These are phyloP conservation scores for Lasiosphaeria miniovina DNA, from an alignment of 495 filamentous ascomycete genomes.

Conservation along the genomic window DNA sequence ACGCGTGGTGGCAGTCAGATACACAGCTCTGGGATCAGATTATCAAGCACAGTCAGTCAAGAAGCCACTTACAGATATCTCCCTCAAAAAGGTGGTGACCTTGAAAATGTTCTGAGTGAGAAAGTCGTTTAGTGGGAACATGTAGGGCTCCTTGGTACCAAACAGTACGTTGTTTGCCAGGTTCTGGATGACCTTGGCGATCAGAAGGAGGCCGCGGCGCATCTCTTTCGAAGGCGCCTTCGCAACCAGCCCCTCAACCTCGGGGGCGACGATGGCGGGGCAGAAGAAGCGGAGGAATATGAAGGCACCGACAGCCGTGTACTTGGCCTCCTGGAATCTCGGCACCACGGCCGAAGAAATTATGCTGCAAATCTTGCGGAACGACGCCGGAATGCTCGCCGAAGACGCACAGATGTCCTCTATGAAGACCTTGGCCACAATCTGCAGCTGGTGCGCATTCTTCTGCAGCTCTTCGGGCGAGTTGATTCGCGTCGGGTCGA, in stretches of 20 bases:
- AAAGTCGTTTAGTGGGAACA: conserved; percentile 65
- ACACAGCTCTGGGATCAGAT: not conserved
- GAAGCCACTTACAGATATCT: conserved; percentile 53
- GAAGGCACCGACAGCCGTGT: conserved; percentile 66
- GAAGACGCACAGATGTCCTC: conserved; percentile 62
- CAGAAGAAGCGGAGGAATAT: conserved; percentile 70
- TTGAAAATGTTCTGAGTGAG: conserved; percentile 60
- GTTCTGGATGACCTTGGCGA: conserved; percentile 67
- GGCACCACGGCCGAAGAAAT: conserved; percentile 56
- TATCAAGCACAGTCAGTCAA: not conserved
- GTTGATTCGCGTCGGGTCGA: conserved; percentile 56
- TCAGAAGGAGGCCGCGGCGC: conserved; percentile 61
- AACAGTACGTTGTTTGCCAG: conserved; percentile 68
- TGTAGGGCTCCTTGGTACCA: conserved; percentile 67
- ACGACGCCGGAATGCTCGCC: conserved; percentile 56
- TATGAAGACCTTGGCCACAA: conserved; percentile 63
- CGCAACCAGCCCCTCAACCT: conserved; percentile 59
- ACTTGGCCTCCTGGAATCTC: conserved; percentile 64
- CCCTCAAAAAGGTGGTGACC: conserved; percentile 59
- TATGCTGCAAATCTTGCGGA: conserved; percentile 64
- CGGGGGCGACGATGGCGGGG: conserved; percentile 64
- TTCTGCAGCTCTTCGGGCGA: conserved; percentile 57
- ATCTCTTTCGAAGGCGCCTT: conserved; percentile 60
- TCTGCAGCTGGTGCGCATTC: conserved; percentile 57
- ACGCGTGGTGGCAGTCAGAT: too few relatives aligned